Base-by-base conservation (phyloP, 2,329 filamentous ascomycete genomes). In the Taxawa tesnikishii region DNA sequence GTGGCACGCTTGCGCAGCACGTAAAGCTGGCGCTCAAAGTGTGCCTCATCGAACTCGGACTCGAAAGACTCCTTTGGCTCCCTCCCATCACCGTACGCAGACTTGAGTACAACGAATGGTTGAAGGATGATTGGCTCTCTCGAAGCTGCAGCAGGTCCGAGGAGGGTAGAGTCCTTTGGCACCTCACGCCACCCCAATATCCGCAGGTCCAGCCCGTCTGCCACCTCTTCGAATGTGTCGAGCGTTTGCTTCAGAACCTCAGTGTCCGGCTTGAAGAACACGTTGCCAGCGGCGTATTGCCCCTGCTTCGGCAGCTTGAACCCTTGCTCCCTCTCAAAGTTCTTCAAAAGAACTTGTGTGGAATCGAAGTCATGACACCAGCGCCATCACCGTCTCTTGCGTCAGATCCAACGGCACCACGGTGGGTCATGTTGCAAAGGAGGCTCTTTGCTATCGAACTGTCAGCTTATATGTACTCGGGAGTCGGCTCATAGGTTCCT, bases 361-460 rank as follows among this genome's bases (percentile, higher is more conserved):
- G 90, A 51, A 98, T 94, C 38, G 87, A 94, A 45, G 88, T 96
- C 90, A 98, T 98, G 54, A 96, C 88, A 73, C 90, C 90, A 50
- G 90, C 90, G 58, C 90, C 90, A 58, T 98, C 90, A 56, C 90
- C 90, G 57, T 98, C 90, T 68, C 90, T 81, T 53, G 85, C 85
- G 68, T 98, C 90, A 39, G 90, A 96, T 48, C 90, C 90, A 49
- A 96, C 88, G 43, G 90, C 90, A 69, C 90, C 90, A 58, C 90
- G 81, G 69, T 98, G 90, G 70, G 90, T 96, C 90, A 98, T 98
- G 73, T 98, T 96, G 72, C 90, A 98, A 42, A 98, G 77, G 40
- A 98, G 70, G 62, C 87, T 93, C 45, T 83, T 81, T 45, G 19
- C n/a, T n/a, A n/a, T n/a, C n/a, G n/a, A n/a, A n/a, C n/a, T n/a